Base-by-base conservation (phyloP, 106 monocot species). In the Platanthera guangdongensis region DNA sequence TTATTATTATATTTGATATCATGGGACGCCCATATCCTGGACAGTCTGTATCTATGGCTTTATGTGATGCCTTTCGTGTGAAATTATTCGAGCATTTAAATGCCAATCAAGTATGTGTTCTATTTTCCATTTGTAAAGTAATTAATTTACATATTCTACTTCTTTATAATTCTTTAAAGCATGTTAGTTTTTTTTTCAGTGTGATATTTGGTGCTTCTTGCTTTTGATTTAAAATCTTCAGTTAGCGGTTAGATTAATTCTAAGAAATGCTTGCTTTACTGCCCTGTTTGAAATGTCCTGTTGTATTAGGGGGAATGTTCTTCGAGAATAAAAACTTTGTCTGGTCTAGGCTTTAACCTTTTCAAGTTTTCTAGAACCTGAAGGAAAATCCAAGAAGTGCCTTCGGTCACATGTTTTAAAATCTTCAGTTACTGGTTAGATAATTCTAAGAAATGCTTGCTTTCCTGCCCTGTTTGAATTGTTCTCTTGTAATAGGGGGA, bases 51-150 rank as follows among this genome's bases (percentile, higher is more conserved):
- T 85, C 75, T 28, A 22, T 75, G 59, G 60, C 85, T 49, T 74
- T 89, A 49, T 79, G 85, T 52, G 52, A 83, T 72, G 74, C 79
- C 51, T 92, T 92, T 81, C 84, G 77, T 80, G 68, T 72, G 72
- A 89, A 68, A 76, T 73, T 92, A 46, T 62, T 81, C 50, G 77
- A 83, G 47, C 85, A 86, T 18, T 60, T 80, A 18, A 85, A 54
- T 51, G 19, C 72, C 16, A 70, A 87, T 83, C 81, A 19, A 50
- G 72, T 72, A 72, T 51, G 72, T 72, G 18, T 22, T 50, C 14
- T 21, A n/a, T 51, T 72, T 32, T 51, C 18, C 15, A 72, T 51
- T 22, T 72, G 6, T 72, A 22, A 72, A 72, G n/a, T 50, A 21
- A 9, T 72, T 47, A 50, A 10, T 9, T 50, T 3, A 10, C 18